Evolutionary conservation across 192 early-diverging fungal genomes (phyloP).

Genomic region (Podila verticillata): DNA sequence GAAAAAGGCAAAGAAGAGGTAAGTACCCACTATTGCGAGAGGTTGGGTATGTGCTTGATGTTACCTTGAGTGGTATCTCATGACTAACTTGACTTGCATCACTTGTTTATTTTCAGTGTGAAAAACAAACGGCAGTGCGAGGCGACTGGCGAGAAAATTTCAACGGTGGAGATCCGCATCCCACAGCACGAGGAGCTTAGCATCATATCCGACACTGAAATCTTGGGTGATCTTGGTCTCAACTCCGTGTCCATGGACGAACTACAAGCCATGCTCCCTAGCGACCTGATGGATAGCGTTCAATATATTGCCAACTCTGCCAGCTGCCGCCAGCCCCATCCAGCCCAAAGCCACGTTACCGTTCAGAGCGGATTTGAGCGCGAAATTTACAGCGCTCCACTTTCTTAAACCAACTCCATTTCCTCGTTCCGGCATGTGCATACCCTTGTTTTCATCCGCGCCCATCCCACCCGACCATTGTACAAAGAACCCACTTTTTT

Average conservation of each 20-base stretch:
- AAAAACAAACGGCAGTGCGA: constrained; percentile 22
- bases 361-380: constrained; percentile 30
- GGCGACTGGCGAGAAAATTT: constrained; percentile 12
- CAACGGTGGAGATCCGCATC: constrained; percentile 32
- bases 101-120: constrained; percentile 1
- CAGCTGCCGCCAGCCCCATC: not conserved
- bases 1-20: constrained; percentile 16
- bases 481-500: too few species aligned
- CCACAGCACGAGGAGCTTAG: constrained; percentile 37
- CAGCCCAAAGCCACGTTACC: constrained; percentile 6
- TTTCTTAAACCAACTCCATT: too few species aligned
- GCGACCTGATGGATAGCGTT: constrained; percentile 10
- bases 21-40: not conserved
- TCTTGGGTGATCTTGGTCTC: constrained; percentile 39
- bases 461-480: too few species aligned
- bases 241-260: constrained; percentile 19
- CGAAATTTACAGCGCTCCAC: constrained; percentile 9
- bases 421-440: too few species aligned
- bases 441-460: too few species aligned
- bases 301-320: constrained; percentile 7
- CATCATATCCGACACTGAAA: constrained; percentile 43
- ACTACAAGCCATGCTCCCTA: constrained; percentile 16
- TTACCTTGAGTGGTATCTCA: not conserved
- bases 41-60: not conserved
- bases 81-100: not conserved